Evolutionary conservation across 306 rosid species (phyloP).

Genomic region (Crataegus laevigata): DNA sequence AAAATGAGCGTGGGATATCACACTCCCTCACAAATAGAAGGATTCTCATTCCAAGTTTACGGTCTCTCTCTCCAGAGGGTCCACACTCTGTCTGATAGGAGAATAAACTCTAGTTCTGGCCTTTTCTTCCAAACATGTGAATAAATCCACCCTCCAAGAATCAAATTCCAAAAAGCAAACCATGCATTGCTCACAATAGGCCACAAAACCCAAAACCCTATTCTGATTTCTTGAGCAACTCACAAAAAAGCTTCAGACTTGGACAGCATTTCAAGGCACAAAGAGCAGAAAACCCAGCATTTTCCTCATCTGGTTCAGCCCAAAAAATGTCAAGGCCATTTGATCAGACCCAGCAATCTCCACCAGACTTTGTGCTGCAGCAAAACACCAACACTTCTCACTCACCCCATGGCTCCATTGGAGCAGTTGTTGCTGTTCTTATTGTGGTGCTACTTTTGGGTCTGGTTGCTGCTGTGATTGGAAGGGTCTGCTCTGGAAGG

Average conservation of each 20-base stretch:
- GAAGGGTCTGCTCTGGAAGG: conserved; percentile 50
- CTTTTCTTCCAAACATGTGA: not conserved
- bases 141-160: not conserved
- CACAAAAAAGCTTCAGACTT: not conserved
- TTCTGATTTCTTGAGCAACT: not conserved
- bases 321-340: conserved; percentile 36
- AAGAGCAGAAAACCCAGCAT: not conserved
- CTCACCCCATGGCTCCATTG: conserved; percentile 39
- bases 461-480: conserved; percentile 40
- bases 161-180: not conserved
- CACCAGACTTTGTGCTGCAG: conserved; percentile 20
- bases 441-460: conserved; percentile 35
- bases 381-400: conserved; percentile 1
- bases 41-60: too few relatives aligned
- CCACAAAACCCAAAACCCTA: not conserved
- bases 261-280: not conserved
- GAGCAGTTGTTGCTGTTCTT: conserved; percentile 41
- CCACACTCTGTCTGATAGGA: not conserved
- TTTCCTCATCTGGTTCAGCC: not conserved
- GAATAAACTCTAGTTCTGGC: not conserved
- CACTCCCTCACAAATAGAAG: too few relatives aligned
- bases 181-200: not conserved
- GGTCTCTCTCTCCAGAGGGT: not conserved
- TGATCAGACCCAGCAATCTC: conserved; percentile 11
- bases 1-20: too few relatives aligned